Evolutionary conservation across 148 eudicot species (phyloP).

Genomic region (Cornus kousa): DNA sequence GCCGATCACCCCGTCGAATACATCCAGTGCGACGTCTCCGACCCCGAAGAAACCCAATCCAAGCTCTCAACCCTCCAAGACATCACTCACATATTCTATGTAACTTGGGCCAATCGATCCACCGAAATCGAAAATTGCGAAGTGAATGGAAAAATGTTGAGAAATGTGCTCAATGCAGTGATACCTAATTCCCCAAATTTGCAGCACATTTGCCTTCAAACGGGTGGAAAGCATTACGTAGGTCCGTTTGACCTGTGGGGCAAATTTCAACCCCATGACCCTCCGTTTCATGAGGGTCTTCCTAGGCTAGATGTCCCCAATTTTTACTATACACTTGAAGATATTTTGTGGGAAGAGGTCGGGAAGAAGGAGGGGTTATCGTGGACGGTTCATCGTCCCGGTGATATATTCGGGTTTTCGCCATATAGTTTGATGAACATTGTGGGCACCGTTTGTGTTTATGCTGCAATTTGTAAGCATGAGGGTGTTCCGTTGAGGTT

Average conservation of each 20-base stretch:
- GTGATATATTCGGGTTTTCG: constrained; percentile 5
- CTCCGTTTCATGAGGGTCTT: constrained; percentile 6
- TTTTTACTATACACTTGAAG: constrained; percentile 5
- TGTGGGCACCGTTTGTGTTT: background rate
- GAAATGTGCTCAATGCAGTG: constrained; percentile 5
- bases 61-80: constrained; percentile 4
- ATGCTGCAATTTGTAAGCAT: constrained; percentile 9
- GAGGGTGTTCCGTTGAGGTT: constrained; percentile 11
- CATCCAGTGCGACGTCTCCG: constrained; percentile 8
- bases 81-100: constrained; percentile 11
- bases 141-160: background rate
- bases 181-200: constrained; percentile 12
- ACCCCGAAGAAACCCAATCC: background rate
- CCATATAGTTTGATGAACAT: constrained; percentile 6
- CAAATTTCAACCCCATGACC: background rate
- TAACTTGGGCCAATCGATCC: background rate
- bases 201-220: constrained; percentile 11
- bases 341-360: background rate
- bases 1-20: constrained; percentile 9
- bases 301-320: constrained; percentile 2
- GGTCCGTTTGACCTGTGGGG: background rate
- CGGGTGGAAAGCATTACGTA: background rate
- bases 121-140: constrained; percentile 5
- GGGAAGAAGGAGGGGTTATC: constrained; percentile 1
- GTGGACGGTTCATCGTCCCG: constrained; percentile 7